Percentiles rank a stretch among this genome's conserved stretches.
These are phyloP conservation scores for Nakaseomyces glabratus DNA, from an alignment of 1,139 yeast genomes.

Conservation along the genomic window DNA sequence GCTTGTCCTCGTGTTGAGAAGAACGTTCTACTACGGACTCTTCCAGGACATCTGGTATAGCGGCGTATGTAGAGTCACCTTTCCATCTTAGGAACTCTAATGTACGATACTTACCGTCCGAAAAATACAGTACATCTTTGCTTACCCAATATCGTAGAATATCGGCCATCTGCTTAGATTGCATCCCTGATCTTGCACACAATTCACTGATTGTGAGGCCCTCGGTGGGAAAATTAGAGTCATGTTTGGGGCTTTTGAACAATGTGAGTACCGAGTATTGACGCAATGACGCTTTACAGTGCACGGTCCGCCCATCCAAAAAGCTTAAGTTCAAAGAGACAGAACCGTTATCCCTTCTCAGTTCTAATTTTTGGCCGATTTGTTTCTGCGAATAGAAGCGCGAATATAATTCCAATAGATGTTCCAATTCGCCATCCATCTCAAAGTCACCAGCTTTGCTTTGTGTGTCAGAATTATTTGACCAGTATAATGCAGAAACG, in stretches of 20 bases:
- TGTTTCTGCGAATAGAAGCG: slow-evolving; percentile 37
- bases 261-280: slow-evolving; percentile 56
- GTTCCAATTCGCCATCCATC: slow-evolving; percentile 32
- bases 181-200: slow-evolving; percentile 26
- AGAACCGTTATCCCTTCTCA: slow-evolving; percentile 53
- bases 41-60: not conserved
- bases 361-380: slow-evolving; percentile 49
- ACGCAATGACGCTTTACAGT: slow-evolving; percentile 53
- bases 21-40: not conserved
- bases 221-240: slow-evolving; percentile 12
- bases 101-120: slow-evolving; percentile 15
- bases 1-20: not conserved
- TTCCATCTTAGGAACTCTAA: slow-evolving; percentile 20
- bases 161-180: slow-evolving; percentile 24
- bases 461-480: slow-evolving; percentile 9
- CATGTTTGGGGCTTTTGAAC: slow-evolving; percentile 36
- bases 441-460: slow-evolving; percentile 4
- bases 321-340: slow-evolving; percentile 54
- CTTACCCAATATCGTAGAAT: slow-evolving; percentile 51
- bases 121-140: slow-evolving; percentile 36
- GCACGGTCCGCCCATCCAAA: slow-evolving; percentile 34
- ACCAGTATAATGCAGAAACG: slow-evolving; percentile 28
- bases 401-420: slow-evolving; percentile 32
- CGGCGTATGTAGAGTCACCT: slow-evolving; percentile 5
- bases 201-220: slow-evolving; percentile 30